Conservation (phyloP, 768 basidiomycete genomes). For the Suillus lakei region DNA sequence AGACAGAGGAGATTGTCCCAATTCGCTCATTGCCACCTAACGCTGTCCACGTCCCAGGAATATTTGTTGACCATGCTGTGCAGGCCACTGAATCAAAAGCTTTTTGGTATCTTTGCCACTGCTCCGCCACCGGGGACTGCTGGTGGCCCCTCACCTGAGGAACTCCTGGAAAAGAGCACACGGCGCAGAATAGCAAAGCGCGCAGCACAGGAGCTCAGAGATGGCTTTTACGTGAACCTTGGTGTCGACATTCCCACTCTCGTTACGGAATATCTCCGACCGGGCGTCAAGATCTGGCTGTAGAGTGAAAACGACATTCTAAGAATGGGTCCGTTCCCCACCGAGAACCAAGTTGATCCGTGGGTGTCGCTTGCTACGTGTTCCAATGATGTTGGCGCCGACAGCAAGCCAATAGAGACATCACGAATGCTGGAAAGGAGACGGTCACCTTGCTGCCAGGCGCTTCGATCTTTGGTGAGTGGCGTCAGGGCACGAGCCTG, state of each 20-base stretch:
- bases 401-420: slow-evolving; percentile 52
- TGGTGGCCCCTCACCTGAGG: slow-evolving; percentile 45
- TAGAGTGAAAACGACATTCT: slow-evolving; percentile 88
- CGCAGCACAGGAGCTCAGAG: slow-evolving; percentile 82
- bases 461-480: slow-evolving; percentile 80
- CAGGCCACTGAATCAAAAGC: slow-evolving; percentile 69
- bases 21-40: slow-evolving; percentile 79
- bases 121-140: slow-evolving; percentile 45
- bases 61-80: slow-evolving; percentile 86
- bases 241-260: slow-evolving; percentile 88
- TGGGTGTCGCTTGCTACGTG: slow-evolving; percentile 38
- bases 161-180: slow-evolving; percentile 53
- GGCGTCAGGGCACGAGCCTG: not conserved
- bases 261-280: slow-evolving; percentile 72
- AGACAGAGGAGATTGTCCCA: slow-evolving; percentile 88
- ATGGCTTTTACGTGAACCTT: slow-evolving; percentile 81
- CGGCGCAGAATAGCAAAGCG: slow-evolving; percentile 74
- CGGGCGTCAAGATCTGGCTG: slow-evolving; percentile 74
- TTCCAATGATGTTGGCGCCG: not conserved
- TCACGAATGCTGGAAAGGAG: slow-evolving; percentile 89
- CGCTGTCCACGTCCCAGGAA: slow-evolving; percentile 77
- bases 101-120: slow-evolving; percentile 71
- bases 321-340: slow-evolving; percentile 83
- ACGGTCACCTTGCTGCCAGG: slow-evolving; percentile 89
- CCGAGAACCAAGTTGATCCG: slow-evolving; percentile 73